phyloP scores from a whole-genome alignment of 148 eudicot species.

The Vaccinium darrowii region DNA sequence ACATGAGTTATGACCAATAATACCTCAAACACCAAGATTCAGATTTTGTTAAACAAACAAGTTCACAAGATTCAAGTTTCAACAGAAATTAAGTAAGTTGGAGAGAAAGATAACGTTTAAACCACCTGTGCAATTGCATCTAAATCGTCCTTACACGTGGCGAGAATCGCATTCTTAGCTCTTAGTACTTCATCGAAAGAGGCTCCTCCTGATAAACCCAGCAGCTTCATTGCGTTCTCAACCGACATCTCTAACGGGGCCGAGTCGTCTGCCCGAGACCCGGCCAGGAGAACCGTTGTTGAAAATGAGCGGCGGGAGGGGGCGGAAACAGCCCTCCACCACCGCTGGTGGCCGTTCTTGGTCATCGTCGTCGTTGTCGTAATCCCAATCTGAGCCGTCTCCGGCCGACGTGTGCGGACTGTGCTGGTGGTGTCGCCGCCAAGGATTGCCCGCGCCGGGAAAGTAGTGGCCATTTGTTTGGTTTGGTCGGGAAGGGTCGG shows the following conservation, averaged over 20 bases:
- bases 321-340: conserved; percentile 14
- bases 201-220: conserved; percentile 80
- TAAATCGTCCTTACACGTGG: conserved; percentile 68
- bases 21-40: too few species aligned
- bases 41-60: not conserved
- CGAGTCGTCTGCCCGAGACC: conserved; percentile 83
- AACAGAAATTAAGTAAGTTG: not conserved
- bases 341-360: conserved; percentile 16
- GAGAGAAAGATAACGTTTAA: not conserved
- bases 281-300: conserved; percentile 21
- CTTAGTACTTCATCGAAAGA: conserved; percentile 80
- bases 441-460: conserved; percentile 52
- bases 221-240: conserved; percentile 76
- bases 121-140: conserved; percentile 65
- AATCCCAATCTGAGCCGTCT: conserved; percentile 18
- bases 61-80: not conserved
- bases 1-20: too few species aligned
- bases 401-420: conserved; percentile 22
- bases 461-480: conserved; percentile 56
- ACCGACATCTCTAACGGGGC: conserved; percentile 80
- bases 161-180: conserved; percentile 69
- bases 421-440: conserved; percentile 30
- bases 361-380: not conserved
- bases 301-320: conserved; percentile 26
- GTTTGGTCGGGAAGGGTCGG: not conserved